Evolutionary conservation across 2,329 filamentous ascomycete genomes (phyloP).

Genomic region (Colletotrichum camelliae): DNA sequence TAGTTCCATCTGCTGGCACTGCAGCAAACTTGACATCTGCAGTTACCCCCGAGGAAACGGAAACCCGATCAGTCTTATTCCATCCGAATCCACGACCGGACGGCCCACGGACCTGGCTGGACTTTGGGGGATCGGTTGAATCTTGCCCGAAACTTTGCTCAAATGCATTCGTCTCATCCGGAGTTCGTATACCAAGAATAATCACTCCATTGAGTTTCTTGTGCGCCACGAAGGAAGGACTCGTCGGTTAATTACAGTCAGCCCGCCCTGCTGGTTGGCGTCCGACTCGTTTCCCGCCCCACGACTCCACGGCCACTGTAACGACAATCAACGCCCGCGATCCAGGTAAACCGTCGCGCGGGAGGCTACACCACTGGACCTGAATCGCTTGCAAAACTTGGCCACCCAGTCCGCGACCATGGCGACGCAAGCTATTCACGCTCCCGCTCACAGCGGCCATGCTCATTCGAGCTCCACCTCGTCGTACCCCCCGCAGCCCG

Average conservation of each 20-base stretch:
- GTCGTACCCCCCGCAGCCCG: conserved; percentile 58
- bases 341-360: background rate
- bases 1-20: background rate
- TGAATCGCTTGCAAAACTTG: conserved; percentile 1
- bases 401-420: conserved; percentile 25
- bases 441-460: conserved; percentile 15
- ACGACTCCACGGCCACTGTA: conserved; percentile 9
- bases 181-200: background rate
- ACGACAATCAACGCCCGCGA: conserved; percentile 14
- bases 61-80: background rate
- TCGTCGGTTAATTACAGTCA: background rate
- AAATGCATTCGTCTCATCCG: conserved; percentile 13
- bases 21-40: background rate
- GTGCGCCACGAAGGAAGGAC: background rate
- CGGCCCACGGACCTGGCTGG: background rate
- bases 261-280: background rate
- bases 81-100: conserved; percentile 2
- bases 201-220: background rate
- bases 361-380: background rate
- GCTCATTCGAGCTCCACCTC: conserved; percentile 26
- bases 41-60: background rate
- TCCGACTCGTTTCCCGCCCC: conserved; percentile 1
- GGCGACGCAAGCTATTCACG: conserved; percentile 32
- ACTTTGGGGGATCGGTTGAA: background rate
- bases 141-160: background rate